Base-by-base conservation (phyloP, 495 filamentous ascomycete genomes). In the Amphirosellinia nigrospora region DNA sequence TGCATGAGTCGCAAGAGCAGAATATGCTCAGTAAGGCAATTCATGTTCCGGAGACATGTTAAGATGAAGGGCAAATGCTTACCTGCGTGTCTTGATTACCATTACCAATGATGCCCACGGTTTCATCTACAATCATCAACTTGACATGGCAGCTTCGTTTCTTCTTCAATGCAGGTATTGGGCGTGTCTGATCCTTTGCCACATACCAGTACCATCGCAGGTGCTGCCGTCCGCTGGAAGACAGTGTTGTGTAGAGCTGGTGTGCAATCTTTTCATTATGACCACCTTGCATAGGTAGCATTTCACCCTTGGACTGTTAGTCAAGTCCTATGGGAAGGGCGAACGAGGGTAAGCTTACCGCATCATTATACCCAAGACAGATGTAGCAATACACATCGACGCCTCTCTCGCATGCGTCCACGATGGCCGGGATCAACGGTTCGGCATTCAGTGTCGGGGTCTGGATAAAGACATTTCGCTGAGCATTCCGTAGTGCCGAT, bases 51-150 rank as follows among this genome's bases (percentile, higher is more conserved):
- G n/a, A n/a, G n/a, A n/a, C n/a, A n/a, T n/a, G n/a, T n/a, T n/a
- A n/a, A n/a, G n/a, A n/a, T n/a, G n/a, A n/a, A n/a, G n/a, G n/a
- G n/a, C n/a, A n/a, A n/a, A n/a, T n/a, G n/a, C n/a, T n/a, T n/a
- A n/a, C n/a, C n/a, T 94, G 92, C n/a, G 92, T 93, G 65, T 94
- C 92, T 73, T 92, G 88, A 74, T 94, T 94, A 0, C 92, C 92
- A 71, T 88, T 92, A 7, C 91, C 91, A 81, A 90, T 85, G 58
- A 94, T 89, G 15, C 85, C 90, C 70, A 94, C 79, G 53, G 79
- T 82, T 46, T 85, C 87, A 75, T 94, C 92, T 5, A 88, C 86
- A 64, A 94, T 88, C 80, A 94, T 86, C 56, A 94, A 78, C 75
- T 94, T 94, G 76, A 93, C 80, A 74, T 94, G 91, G 75, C 91